A percentile compares a stretch with the other conserved stretches of the same genome.
Conservation (phyloP, 1,284 basidiomycete species). For the Inonotus obliquus region DNA sequence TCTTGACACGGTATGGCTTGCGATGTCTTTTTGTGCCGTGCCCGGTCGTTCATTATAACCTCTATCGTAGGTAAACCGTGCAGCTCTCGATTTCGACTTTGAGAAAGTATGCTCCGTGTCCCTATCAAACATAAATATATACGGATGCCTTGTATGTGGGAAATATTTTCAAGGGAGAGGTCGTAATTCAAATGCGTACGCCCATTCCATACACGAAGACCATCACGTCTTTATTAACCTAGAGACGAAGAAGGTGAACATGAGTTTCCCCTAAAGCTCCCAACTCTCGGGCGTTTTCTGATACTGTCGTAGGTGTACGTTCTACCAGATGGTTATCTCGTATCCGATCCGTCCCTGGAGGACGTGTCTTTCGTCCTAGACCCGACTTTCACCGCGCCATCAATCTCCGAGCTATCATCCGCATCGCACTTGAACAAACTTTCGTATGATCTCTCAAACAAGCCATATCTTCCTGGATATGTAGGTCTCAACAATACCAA, state of each 20-base stretch:
- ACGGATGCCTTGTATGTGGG: slow-evolving; percentile 96
- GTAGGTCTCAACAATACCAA: slow-evolving; percentile 98
- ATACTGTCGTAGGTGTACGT: slow-evolving; percentile 75
- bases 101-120: slow-evolving; percentile 98
- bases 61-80: slow-evolving; percentile 73
- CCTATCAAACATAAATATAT: slow-evolving; percentile 94
- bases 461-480: slow-evolving; percentile 89
- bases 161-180: slow-evolving; percentile 99
- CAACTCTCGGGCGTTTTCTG: slow-evolving; percentile 16
- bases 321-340: slow-evolving; percentile 95
- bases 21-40: slow-evolving; percentile 10
- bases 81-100: slow-evolving; percentile 95
- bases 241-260: slow-evolving; percentile 80
- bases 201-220: slow-evolving; percentile 96
- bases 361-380: slow-evolving; percentile 91
- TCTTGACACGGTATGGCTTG: slow-evolving; percentile 79
- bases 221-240: slow-evolving; percentile 99
- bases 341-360: slow-evolving; percentile 91
- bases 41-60: background rate
- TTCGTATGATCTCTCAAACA: slow-evolving; percentile 80
- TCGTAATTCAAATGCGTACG: slow-evolving; percentile 89
- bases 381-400: slow-evolving; percentile 69
- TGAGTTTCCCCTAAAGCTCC: background rate
- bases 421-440: slow-evolving; percentile 61
- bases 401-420: slow-evolving; percentile 50